Conservation (phyloP, 2,329 filamentous ascomycete species). For the Neonectria punicea region DNA sequence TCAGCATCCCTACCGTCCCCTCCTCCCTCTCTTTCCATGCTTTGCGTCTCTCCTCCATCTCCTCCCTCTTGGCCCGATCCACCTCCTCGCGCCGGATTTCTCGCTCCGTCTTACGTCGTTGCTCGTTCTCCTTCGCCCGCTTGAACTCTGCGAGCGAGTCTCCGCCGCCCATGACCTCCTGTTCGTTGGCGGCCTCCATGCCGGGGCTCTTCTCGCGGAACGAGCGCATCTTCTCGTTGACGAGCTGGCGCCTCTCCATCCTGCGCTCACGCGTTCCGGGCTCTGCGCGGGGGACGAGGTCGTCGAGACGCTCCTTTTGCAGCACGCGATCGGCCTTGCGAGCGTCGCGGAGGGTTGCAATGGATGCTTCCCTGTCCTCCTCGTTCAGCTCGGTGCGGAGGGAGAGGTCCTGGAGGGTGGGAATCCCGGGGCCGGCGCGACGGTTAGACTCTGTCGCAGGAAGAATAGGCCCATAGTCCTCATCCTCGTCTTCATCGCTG, state of each 20-base stretch:
- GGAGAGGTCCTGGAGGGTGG: constrained; percentile 78
- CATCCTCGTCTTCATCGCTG: constrained; percentile 48
- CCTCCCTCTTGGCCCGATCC: constrained; percentile 76
- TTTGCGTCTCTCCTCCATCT: constrained; percentile 80
- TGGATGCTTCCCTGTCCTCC: constrained; percentile 62
- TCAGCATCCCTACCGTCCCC: constrained; percentile 84
- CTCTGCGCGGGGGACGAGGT: constrained; percentile 84
- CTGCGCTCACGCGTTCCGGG: constrained; percentile 83
- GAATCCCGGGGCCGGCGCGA: constrained; percentile 69
- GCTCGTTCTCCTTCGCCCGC: constrained; percentile 70
- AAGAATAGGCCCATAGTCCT: constrained; percentile 63
- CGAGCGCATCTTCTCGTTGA: constrained; percentile 76
- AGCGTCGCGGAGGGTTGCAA: constrained; percentile 66
- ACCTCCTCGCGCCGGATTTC: constrained; percentile 87
- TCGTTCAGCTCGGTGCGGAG: constrained; percentile 62
- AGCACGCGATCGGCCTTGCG: constrained; percentile 72
- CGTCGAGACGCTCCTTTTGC: constrained; percentile 80
- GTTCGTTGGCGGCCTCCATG: constrained; percentile 67
- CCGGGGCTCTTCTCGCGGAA: constrained; percentile 78
- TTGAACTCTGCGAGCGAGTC: constrained; percentile 75
- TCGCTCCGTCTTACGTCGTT: constrained; percentile 83
- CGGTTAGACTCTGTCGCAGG: constrained; percentile 39
- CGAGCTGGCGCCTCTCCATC: constrained; percentile 84
- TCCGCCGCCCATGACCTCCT: constrained; percentile 80
- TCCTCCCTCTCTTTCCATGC: constrained; percentile 82